Conservation (phyloP, 2,329 filamentous ascomycete genomes). For the Tothia fuscella region DNA sequence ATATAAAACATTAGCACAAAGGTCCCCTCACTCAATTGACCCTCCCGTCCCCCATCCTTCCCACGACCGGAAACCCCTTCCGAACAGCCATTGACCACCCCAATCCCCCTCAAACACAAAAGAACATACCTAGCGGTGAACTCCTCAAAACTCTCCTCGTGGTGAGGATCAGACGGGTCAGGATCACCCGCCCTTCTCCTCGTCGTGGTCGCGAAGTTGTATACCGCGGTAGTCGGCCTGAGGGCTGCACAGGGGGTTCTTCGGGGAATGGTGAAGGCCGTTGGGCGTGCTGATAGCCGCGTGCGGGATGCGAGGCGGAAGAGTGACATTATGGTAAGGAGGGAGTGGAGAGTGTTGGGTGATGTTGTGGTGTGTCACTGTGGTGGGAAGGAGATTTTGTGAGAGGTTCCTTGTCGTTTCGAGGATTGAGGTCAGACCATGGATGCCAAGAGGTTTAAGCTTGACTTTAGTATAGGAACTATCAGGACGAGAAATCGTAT, state of each 20-base stretch:
- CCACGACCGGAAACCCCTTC: conserved; percentile 9
- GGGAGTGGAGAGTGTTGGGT: conserved; percentile 7
- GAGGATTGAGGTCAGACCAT: too few relatives aligned
- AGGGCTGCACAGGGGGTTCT: background rate
- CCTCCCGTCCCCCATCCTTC: conserved; percentile 7
- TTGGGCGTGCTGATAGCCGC: conserved; percentile 2
- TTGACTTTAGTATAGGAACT: too few relatives aligned
- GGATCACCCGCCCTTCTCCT: conserved; percentile 1
- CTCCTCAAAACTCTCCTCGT: conserved; percentile 96
- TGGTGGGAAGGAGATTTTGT: background rate
- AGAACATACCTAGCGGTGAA: conserved; percentile 80
- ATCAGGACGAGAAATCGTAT: too few relatives aligned
- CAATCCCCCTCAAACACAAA: conserved; percentile 12
- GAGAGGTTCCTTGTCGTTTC: background rate
- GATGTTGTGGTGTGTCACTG: conserved; percentile 2
- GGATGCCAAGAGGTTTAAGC: too few relatives aligned
- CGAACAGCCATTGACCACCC: conserved; percentile 11
- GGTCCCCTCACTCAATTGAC: conserved; percentile 11
- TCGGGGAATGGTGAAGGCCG: background rate
- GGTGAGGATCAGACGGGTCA: conserved; percentile 4
- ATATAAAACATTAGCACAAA: conserved; percentile 2
- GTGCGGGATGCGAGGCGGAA: conserved; percentile 9
- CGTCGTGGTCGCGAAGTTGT: conserved; percentile 2
- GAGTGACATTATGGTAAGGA: conserved; percentile 5
- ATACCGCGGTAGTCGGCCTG: conserved; percentile 3